Evolutionary conservation across 108 stramenopile species (phyloP), one percentile per base, ranked within the genome.

Genomic region (Cyclotella kingstonii): DNA sequence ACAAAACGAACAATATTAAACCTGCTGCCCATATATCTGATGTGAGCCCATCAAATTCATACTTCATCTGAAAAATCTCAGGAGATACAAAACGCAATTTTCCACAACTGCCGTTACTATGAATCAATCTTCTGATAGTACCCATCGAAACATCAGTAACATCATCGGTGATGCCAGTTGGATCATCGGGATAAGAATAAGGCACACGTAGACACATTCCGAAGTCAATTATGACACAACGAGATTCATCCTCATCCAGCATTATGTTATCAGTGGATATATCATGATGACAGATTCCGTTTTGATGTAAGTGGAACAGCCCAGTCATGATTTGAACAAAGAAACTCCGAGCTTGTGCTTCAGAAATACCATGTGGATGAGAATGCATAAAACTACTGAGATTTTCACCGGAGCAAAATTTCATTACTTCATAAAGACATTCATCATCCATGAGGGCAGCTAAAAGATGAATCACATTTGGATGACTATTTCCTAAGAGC

Each of bases 181-280:
- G 68, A 28, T 70, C 68, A 28, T 70, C 68, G 9, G 61, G 61
- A 45, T 84, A 80, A 14, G 76, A 66, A 77, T 92, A 89, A 17
- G 91, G 93, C 9, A 90, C 77, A 23, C 89, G 81, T 12, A 96
- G 71, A 51, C 86, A 90, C 96, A 96, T 94, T 27, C 95, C 95
- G 82, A 96, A 87, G 60, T 96, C 95, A 54, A 96, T 96, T 9
- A 96, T 87, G 55, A 92, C 49, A 62, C 84, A 87, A 27, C 66
- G 70, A 11, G 70, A 62, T 5, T 33, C 60, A 33, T 46, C 25
- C 4, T 45, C 60, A 43, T 84, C 77, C 1, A 92, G 72, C 40
- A 96, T 61, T n/a, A 92, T 51, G 66, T 94, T 91, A 61, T 90
- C 89, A 10, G 89, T 57, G 6, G 89, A 91, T 40, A 94, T 60